Conservation (phyloP, 1,284 basidiomycete species). For the Pterulicium gracile region DNA sequence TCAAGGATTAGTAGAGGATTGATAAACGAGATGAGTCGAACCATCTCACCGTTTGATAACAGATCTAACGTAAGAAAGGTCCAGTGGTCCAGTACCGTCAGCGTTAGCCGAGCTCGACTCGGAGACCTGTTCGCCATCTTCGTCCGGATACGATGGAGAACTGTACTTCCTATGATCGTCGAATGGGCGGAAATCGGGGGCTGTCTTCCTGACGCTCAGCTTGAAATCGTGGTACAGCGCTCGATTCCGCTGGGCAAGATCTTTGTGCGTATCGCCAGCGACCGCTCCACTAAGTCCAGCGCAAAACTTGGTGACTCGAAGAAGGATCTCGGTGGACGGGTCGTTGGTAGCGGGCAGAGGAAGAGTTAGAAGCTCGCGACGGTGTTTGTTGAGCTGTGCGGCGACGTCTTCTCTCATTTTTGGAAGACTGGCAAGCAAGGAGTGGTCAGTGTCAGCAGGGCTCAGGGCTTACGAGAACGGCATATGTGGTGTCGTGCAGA, state of each 20-base stretch:
- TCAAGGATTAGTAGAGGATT: background rate
- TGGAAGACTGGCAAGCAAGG: constrained; percentile 27
- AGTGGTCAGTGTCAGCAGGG: background rate
- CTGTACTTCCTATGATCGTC: constrained; percentile 3
- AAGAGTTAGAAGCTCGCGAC: constrained; percentile 25
- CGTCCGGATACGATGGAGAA: background rate
- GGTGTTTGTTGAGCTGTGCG: constrained; percentile 24
- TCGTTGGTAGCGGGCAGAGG: constrained; percentile 29
- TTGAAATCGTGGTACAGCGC: constrained; percentile 24
- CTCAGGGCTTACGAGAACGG: background rate
- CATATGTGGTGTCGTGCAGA: background rate
- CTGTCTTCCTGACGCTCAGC: constrained; percentile 23
- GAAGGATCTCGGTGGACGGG: constrained; percentile 33
- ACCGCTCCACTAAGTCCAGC: constrained; percentile 24
- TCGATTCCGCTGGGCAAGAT: constrained; percentile 25
- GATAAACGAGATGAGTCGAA: background rate
- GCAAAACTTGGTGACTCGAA: constrained; percentile 34
- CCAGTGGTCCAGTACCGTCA: background rate
- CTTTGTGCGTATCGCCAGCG: constrained; percentile 22
- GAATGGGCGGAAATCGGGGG: constrained; percentile 29
- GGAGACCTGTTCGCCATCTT: background rate
- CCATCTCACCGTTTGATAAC: background rate
- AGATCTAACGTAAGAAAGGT: background rate
- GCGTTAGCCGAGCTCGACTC: too few relatives aligned
- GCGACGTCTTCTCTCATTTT: constrained; percentile 24